Evolutionary conservation across 2,329 filamentous ascomycete species (phyloP).

Genomic region (Neurospora sp.): DNA sequence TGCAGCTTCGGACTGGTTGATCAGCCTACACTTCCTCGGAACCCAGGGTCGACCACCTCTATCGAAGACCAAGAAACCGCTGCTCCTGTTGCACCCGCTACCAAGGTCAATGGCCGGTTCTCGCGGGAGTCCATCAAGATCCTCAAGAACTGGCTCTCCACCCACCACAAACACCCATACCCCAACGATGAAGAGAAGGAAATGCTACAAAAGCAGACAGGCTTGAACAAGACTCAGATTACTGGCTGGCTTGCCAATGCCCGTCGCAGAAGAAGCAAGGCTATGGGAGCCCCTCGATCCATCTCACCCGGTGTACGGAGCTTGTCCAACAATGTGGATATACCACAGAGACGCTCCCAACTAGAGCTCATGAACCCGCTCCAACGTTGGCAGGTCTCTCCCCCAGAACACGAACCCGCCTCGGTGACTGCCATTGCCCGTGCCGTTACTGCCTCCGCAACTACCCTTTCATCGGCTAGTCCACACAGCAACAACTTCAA

Average conservation of each 20-base stretch:
- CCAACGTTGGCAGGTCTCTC: slow-evolving; percentile 49
- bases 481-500: slow-evolving; percentile 39
- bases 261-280: slow-evolving; percentile 64
- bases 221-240: slow-evolving; percentile 74
- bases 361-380: slow-evolving; percentile 43
- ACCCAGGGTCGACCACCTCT: slow-evolving; percentile 22
- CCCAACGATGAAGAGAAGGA: slow-evolving; percentile 83
- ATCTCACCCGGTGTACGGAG: slow-evolving; percentile 59
- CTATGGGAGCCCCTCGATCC: slow-evolving; percentile 50
- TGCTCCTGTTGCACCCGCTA: slow-evolving; percentile 18
- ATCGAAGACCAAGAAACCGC: slow-evolving; percentile 20
- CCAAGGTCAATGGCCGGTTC: slow-evolving; percentile 67
- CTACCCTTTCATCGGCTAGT: slow-evolving; percentile 44
- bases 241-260: slow-evolving; percentile 91
- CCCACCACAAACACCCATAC: slow-evolving; percentile 74
- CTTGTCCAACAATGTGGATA: slow-evolving; percentile 58
- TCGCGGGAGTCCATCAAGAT: slow-evolving; percentile 70
- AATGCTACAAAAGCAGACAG: slow-evolving; percentile 65
- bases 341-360: slow-evolving; percentile 48
- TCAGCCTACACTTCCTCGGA: slow-evolving; percentile 30
- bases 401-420: slow-evolving; percentile 50
- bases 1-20: slow-evolving; percentile 43
- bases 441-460: slow-evolving; percentile 44
- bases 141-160: slow-evolving; percentile 75
- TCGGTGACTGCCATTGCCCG: slow-evolving; percentile 48